These are phyloP conservation scores for Fusarium lateritium DNA, from an alignment of 2,329 filamentous ascomycete species.

Conservation along the genomic window DNA sequence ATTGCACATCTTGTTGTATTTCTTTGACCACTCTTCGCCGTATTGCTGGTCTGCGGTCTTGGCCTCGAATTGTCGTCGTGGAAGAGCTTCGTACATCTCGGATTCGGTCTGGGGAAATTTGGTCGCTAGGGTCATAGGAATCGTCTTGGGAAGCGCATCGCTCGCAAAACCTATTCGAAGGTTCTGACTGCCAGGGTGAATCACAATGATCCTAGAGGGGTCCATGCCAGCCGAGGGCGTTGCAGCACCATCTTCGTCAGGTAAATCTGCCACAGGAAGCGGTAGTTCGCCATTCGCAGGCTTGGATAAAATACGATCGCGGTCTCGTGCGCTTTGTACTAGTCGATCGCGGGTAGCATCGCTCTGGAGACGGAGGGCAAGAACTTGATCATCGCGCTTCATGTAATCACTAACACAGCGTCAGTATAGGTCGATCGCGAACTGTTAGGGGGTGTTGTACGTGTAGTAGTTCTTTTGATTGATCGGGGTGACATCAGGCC, in stretches of 20 bases:
- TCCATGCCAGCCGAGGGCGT: slow-evolving; percentile 74
- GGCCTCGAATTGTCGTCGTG: slow-evolving; percentile 76
- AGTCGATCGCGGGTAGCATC: slow-evolving; percentile 89
- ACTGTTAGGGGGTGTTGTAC: slow-evolving; percentile 60
- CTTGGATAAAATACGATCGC: slow-evolving; percentile 86
- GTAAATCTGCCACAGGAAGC: slow-evolving; percentile 71
- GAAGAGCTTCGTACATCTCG: slow-evolving; percentile 85
- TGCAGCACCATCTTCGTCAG: slow-evolving; percentile 69
- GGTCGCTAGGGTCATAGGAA: slow-evolving; percentile 92
- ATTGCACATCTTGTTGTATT: slow-evolving; percentile 84
- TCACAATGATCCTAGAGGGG: slow-evolving; percentile 92
- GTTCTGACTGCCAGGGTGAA: slow-evolving; percentile 96
- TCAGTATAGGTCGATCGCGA: slow-evolving; percentile 30
- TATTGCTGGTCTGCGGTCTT: slow-evolving; percentile 83
- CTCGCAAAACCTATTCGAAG: slow-evolving; percentile 95
- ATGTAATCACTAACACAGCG: slow-evolving; percentile 83
- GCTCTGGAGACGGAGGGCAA: slow-evolving; percentile 88
- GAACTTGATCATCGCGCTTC: slow-evolving; percentile 96
- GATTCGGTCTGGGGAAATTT: slow-evolving; percentile 85
- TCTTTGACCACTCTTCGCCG: slow-evolving; percentile 83
- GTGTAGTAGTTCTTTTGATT: slow-evolving; percentile 99
- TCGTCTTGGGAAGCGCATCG: slow-evolving; percentile 92
- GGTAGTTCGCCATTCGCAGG: slow-evolving; percentile 77
- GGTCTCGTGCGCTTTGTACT: slow-evolving; percentile 88
- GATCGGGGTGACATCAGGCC: slow-evolving; percentile 93